Base-by-base conservation (phyloP, 2,329 filamentous ascomycete species). In the Talaromyces rugulosus region DNA sequence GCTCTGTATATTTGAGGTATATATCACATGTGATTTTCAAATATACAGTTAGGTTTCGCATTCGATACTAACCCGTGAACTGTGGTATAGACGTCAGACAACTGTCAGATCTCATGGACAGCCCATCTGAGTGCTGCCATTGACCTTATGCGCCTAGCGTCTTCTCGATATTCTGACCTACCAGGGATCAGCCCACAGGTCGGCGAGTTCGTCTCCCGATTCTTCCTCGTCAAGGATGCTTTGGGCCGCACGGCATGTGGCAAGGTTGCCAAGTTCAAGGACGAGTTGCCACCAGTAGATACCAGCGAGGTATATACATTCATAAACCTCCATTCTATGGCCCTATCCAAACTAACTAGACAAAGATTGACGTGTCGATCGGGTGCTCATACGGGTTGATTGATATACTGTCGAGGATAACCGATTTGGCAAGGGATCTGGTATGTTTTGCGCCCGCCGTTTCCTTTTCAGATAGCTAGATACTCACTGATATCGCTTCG, bases 201-300 rank as follows among this genome's bases (percentile, higher is more conserved):
- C 1, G 60, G 31, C 11, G 34, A 60, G 28, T 64, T 64, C 5
- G 63, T 64, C 5, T 61, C 63, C 2, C 62, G 57, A 30, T 64
- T 63, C 23, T 64, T 64, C 40, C 63, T 64, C 28, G 63, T 64
- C 31, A 64, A 62, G 36, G 63, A 64, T 56, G 63, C 63, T 18
- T 40, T 64, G 16, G 63, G 63, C 33, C 61, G 63, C n/a, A 59
- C 63, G 36, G 63, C 63, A 5, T 64, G 63, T n/a, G 57, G 58
- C 16, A 64, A 62, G 42, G 61, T 62, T 16, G 63, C 63, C 23
- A 63, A 63, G 34, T 40, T 64, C 2, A 63, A 63, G 58, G 56
- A 62, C 6, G 61, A 64, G 51, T 44, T 64, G 40, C 54, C 55
- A 18, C 58, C 58, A 1, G 40, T 58, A 4, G 50, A 61, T 34